A percentile compares a stretch with the other conserved stretches of the same genome.
Evolutionary conservation across 192 early-diverging fungal genomes (phyloP).

Genomic region (Coemansia sp.): DNA sequence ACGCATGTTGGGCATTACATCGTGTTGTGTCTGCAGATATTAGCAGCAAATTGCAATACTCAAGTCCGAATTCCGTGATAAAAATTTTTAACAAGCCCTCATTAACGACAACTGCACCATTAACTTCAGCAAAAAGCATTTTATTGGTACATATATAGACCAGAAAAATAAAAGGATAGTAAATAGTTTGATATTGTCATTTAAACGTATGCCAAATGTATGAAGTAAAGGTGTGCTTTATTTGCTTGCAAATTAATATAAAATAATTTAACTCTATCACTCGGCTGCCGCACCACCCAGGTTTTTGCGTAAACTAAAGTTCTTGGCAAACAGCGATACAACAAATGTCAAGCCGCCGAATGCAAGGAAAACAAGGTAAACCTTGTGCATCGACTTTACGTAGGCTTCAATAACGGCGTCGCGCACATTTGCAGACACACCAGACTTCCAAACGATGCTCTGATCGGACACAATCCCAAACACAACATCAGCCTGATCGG

Average conservation of each 20-base stretch:
- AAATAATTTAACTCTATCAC: neutral
- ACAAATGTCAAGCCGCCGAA: slow-evolving; percentile 54
- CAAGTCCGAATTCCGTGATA: no score
- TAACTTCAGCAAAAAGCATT: no score
- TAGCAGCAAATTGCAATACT: no score
- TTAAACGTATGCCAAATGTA: no score
- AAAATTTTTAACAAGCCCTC: no score
- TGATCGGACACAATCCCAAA: slow-evolving; percentile 39
- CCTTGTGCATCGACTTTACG: slow-evolving; percentile 53
- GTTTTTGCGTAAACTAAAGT: slow-evolving; percentile 35
- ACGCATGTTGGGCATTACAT: no score
- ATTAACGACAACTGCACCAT: no score
- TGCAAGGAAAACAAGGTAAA: slow-evolving; percentile 54
- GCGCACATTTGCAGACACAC: slow-evolving; percentile 34
- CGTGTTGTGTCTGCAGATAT: no score
- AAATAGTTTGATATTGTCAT: no score
- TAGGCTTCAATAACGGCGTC: slow-evolving; percentile 53
- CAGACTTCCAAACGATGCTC: slow-evolving; percentile 23
- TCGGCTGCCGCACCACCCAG: slow-evolving; percentile 19
- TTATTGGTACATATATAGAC: no score
- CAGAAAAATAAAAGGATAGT: no score
- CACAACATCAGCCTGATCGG: slow-evolving; percentile 37
- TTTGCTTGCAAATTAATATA: neutral
- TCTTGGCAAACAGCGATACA: slow-evolving; percentile 53
- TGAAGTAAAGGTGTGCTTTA: no score